Evolutionary conservation across 495 filamentous ascomycete genomes (phyloP).

Genomic region (Clohesyomyces aquaticus): DNA sequence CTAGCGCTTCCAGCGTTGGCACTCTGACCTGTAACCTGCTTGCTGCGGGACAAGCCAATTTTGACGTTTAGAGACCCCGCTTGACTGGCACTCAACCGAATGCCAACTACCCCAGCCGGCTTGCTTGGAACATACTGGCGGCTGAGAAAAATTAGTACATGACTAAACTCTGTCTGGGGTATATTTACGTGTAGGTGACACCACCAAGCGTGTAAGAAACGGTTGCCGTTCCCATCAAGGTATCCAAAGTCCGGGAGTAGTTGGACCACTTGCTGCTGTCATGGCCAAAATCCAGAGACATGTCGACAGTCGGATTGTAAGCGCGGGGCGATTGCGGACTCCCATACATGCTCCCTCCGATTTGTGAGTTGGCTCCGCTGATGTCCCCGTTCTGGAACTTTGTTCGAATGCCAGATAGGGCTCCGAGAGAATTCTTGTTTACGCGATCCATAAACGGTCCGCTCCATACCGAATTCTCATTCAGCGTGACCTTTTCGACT

Average conservation of each 20-base stretch:
- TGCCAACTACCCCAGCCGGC: neutral
- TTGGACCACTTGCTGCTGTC: conserved; percentile 20
- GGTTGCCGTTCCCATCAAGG: neutral
- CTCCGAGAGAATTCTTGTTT: conserved; percentile 42
- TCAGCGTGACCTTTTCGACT: conserved; percentile 55
- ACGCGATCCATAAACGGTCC: conserved; percentile 55
- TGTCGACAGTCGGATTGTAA: conserved; percentile 55
- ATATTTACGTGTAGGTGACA: conserved; percentile 25
- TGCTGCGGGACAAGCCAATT: too few relatives aligned
- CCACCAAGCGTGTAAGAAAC: conserved; percentile 46
- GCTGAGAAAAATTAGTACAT: neutral
- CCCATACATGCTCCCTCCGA: conserved; percentile 50
- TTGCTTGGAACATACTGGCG: neutral
- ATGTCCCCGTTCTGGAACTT: conserved; percentile 52
- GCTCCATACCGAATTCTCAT: conserved; percentile 61
- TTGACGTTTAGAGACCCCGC: too few relatives aligned
- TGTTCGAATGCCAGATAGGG: conserved; percentile 49
- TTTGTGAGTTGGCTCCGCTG: conserved; percentile 50
- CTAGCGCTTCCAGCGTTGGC: too few relatives aligned
- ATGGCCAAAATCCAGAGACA: conserved; percentile 55
- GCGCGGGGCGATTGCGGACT: conserved; percentile 52
- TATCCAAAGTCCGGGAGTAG: conserved; percentile 55
- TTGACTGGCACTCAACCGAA: too few relatives aligned
- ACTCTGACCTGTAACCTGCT: too few relatives aligned
- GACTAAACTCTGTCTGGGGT: neutral